Base-by-base conservation (phyloP, 257 asterid species). In the Nemophila menziesii region DNA sequence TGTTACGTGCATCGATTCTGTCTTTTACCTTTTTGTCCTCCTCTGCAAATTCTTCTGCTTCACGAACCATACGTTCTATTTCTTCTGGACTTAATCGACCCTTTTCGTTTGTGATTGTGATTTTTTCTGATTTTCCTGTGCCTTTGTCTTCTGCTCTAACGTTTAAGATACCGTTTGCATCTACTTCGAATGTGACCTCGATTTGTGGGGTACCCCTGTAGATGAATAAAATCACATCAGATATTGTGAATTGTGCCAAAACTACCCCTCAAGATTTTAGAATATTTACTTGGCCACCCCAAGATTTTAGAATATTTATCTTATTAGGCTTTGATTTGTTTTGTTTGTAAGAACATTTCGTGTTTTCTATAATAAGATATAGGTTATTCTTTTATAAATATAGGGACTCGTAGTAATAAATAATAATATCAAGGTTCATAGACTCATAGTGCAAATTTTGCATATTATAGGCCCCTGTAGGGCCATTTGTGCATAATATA, bases 101-200 rank as follows among this genome's bases (percentile, higher is more conserved):
- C 53, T 84, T 89, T 71, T 89, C 98, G 7, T 89, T 89, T 50
- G 95, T 80, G 73, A 89, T 89, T 14, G 95, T 89, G 63, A 89
- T 89, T 76, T 78, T 84, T 65, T 89, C 94, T 4, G 93, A 62
- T 54, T 69, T 60, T 2, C 98, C 95, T 1, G 95, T 78, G 43
- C 87, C 98, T 62, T 84, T 89, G 79, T 89, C 98, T 59, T 89
- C 95, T 1, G 98, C 98, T 79, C 70, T 89, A 7, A 89, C 98
- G 15, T 80, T 84, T 38, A 89, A 66, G 24, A 89, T 89, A 23
- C 95, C 94, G 22, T 89, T 89, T 49, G 93, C 95, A 51, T 89
- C 98, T 0, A 84, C 98, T 62, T 89, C 98, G 15, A 89, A 89
- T 18, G 94, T 89, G 16, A 89, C 94, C 56, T 89, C 95, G 50